Evolutionary conservation across 2,329 filamentous ascomycete genomes (phyloP).

Genomic region (Colletotrichum orchidophilum): DNA sequence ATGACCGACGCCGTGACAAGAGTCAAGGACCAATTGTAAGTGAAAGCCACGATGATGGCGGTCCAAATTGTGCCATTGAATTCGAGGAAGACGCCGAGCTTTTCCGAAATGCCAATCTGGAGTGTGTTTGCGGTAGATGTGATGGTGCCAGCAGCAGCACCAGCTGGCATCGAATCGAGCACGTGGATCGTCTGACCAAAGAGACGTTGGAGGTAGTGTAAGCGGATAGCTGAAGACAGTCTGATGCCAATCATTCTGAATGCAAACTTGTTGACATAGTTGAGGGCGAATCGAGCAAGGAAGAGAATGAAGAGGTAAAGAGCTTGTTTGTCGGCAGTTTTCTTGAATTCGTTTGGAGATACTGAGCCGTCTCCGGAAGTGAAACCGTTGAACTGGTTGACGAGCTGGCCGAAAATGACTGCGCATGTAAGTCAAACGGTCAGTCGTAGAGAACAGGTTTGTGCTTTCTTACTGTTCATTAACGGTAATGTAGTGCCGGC

Average conservation of each 20-base stretch:
- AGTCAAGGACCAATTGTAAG: conserved; percentile 66
- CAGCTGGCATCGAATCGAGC: conserved; percentile 72
- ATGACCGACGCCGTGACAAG: conserved; percentile 67
- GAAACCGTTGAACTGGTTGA: conserved; percentile 55
- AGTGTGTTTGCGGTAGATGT: conserved; percentile 71
- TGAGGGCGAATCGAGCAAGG: conserved; percentile 69
- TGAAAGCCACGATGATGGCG: conserved; percentile 64
- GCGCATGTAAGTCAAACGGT: neutral
- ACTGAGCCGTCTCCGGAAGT: conserved; percentile 19
- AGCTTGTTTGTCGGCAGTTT: conserved; percentile 55
- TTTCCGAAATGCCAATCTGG: conserved; percentile 73
- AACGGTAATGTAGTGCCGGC: conserved; percentile 65
- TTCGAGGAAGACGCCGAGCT: conserved; percentile 68
- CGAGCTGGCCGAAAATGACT: conserved; percentile 47
- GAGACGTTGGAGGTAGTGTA: conserved; percentile 71
- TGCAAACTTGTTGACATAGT: conserved; percentile 70
- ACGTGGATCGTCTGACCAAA: conserved; percentile 74
- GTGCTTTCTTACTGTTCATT: conserved; percentile 60
- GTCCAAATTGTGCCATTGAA: conserved; percentile 61
- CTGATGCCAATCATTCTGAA: conserved; percentile 71
- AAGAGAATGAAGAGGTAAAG: conserved; percentile 79
- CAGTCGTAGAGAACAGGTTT: conserved; percentile 49
- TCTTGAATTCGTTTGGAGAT: conserved; percentile 50
- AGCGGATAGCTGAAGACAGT: conserved; percentile 68
- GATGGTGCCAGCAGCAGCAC: conserved; percentile 70